Evolutionary conservation across 768 basidiomycete genomes (phyloP), one percentile per base, ranked within the genome.

Genomic region (Tephrocybe sp.): DNA sequence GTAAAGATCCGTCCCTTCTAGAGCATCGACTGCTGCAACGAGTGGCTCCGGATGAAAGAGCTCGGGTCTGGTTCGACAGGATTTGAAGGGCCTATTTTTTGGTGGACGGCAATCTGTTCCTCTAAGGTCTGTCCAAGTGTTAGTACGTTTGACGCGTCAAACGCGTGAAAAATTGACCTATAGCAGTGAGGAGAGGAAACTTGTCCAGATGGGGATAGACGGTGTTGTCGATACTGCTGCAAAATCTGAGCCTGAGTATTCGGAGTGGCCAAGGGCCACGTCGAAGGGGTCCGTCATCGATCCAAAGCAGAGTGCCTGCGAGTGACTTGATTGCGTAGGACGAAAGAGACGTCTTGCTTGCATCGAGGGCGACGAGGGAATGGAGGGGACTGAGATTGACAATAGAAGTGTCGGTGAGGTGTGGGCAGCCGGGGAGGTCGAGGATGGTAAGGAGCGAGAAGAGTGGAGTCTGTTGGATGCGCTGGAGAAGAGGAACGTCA

Each of bases 401-500:
- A 21, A 88, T 72, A 41, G 76, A 78, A 21, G 76, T 66, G 63
- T 91, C 89, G 23, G 73, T 79, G 0, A 91, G 70, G n/a, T 78
- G 70, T 10, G 51, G 48, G 56, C 85, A 85, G 4, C 72, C 65
- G 3, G 80, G 74, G 8, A 91, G 69, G 41, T 86, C 75, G 20
- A 92, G 65, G 10, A 88, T 62, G 4, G 88, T 86, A 47, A 90
- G 54, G 26, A 91, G 73, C 2, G 86, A 73, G 62, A 88, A 91
- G 20, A 77, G 60, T 2, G 73, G 59, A 0, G 84, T 81, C 38
- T 74, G 68, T 1, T 77, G 75, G 36, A 90, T 78, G 14, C 55
- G 56, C 55, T 88, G 86, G 11, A 90, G 75, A 12, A 80, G 67
- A 2, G 78, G 78, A 0, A 86, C 66, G 54, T 81, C 73, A 5